Conservation (phyloP, 805 yeast genomes). For the Isabelozyma rhagii region DNA sequence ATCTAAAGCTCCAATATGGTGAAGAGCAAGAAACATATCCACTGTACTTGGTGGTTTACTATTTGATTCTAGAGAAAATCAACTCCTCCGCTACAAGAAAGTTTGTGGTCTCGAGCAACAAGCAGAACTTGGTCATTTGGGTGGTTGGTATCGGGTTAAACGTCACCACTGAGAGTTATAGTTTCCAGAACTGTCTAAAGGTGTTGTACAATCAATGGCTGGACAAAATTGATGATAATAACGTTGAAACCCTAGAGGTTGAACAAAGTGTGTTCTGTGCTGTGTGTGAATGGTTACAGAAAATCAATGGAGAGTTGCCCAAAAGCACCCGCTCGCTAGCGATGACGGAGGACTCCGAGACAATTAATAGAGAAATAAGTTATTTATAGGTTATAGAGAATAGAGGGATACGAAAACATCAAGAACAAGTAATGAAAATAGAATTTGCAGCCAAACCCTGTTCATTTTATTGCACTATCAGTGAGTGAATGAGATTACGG, state of each 20-base stretch:
- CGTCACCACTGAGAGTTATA: constrained; percentile 15
- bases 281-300: constrained; percentile 11
- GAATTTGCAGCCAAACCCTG: no score
- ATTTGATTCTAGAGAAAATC: constrained; percentile 36
- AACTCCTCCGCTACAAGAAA: constrained; percentile 37
- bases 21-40: constrained; percentile 22
- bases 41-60: constrained; percentile 35
- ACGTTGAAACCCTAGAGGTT: constrained; percentile 4
- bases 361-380: constrained; percentile 17
- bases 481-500: no score
- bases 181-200: constrained; percentile 24
- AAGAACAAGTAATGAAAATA: constrained; percentile 2
- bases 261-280: constrained; percentile 9
- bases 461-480: no score
- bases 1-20: constrained; percentile 27
- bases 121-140: constrained; percentile 25
- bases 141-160: constrained; percentile 33
- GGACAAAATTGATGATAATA: constrained; percentile 9
- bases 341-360: constrained; percentile 10
- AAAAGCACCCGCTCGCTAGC: constrained; percentile 7
- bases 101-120: constrained; percentile 15
- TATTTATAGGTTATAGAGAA: constrained; percentile 9
- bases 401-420: not conserved
- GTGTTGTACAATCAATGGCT: constrained; percentile 17
- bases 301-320: constrained; percentile 18